Conservation (phyloP, 441 rosid genomes). For the Erysimum pusillum region DNA sequence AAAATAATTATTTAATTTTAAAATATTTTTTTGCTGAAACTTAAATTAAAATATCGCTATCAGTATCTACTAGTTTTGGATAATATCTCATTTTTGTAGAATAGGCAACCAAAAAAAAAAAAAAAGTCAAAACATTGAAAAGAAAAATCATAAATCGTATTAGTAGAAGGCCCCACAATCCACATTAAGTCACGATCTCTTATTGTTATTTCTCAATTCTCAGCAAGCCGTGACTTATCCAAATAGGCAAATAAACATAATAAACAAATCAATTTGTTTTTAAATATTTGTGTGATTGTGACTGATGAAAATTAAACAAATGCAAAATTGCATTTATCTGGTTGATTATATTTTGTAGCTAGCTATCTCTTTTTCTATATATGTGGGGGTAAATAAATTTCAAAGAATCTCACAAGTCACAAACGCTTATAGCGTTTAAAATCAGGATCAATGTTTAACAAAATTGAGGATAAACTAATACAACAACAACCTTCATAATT, state of each 20-base stretch:
- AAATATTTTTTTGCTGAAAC: neutral
- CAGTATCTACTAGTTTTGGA: neutral
- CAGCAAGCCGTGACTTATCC: conserved; percentile 40
- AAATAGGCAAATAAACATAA: conserved; percentile 5
- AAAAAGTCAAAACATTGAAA: neutral
- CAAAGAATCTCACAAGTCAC: neutral
- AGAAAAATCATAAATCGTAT: neutral
- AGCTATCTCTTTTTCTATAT: conserved; percentile 9
- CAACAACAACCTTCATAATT: conserved; percentile 10
- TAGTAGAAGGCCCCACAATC: conserved; percentile 28
- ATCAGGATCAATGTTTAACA: neutral
- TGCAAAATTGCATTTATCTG: neutral
- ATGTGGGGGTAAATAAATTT: neutral
- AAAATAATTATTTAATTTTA: neutral
- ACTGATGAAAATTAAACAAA: neutral
- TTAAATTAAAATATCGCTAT: neutral
- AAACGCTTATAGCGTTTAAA: neutral
- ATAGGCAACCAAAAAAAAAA: neutral
- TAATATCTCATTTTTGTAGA: neutral
- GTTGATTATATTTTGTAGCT: conserved; percentile 1
- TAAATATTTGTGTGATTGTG: conserved; percentile 13
- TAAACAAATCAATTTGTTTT: neutral
- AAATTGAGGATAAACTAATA: neutral
- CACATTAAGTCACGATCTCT: conserved; percentile 30
- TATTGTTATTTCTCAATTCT: neutral